These are phyloP conservation scores for Penicillium aurantiogriseum DNA, from an alignment of 2,329 filamentous ascomycete genomes.

Conservation along the genomic window DNA sequence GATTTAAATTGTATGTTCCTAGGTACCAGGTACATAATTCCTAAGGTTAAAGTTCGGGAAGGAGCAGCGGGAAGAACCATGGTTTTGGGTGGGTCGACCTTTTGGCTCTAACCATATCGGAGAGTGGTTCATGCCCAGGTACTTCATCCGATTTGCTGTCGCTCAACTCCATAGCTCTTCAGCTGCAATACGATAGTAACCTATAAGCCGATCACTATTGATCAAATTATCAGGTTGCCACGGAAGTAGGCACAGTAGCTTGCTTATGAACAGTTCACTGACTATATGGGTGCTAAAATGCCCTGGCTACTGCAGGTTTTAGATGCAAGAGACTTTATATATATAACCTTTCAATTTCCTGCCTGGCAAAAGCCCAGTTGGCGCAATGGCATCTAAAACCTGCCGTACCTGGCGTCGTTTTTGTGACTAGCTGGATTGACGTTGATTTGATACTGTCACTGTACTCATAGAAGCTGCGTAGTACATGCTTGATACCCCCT, in stretches of 20 bases:
- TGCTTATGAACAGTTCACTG: not conserved
- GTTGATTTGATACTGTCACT: not conserved
- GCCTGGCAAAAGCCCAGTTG: too few species aligned
- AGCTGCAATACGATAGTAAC: not conserved
- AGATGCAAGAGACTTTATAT: too few species aligned
- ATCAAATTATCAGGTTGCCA: not conserved
- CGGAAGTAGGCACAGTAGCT: not conserved
- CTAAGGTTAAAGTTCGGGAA: not conserved
- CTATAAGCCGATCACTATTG: not conserved
- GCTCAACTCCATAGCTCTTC: not conserved
- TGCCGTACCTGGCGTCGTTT: not conserved
- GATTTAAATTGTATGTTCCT: too few species aligned
- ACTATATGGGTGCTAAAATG: too few species aligned
- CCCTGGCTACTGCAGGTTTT: too few species aligned
- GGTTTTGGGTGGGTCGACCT: not conserved
- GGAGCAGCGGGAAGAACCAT: not conserved
- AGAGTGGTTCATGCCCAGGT: not conserved
- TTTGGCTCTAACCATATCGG: not conserved
- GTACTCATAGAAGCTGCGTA: not conserved
- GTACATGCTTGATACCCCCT: not conserved
- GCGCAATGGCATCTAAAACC: too few species aligned
- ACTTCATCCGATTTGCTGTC: not conserved
- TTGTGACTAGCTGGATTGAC: not conserved
- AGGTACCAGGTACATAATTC: too few species aligned
- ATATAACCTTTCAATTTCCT: too few species aligned